A percentile compares a stretch with the other conserved stretches of the same genome.
These are phyloP conservation scores for Binderoboletus segoi DNA, from an alignment of 1,284 basidiomycete genomes.

Conservation along the genomic window DNA sequence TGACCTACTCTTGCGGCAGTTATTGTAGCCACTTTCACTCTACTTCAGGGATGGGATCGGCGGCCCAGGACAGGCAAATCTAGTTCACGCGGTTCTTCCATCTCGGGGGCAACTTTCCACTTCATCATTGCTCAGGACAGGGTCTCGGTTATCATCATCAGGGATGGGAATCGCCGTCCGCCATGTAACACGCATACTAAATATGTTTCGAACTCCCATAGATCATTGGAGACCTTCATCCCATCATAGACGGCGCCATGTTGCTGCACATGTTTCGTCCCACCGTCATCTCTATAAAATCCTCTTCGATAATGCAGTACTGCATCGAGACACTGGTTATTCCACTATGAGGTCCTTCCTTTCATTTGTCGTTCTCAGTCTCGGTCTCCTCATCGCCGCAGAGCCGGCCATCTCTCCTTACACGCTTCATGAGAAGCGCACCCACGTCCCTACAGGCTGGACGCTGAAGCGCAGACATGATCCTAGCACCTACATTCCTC, in stretches of 20 bases:
- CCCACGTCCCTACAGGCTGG: conserved; percentile 38
- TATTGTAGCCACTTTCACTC: not conserved
- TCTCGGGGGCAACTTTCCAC: not conserved
- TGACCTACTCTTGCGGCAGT: not conserved
- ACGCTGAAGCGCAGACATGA: conserved; percentile 30
- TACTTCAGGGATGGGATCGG: not conserved
- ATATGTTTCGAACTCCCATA: conserved; percentile 12
- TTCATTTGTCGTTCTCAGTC: conserved; percentile 16
- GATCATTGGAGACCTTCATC: not conserved
- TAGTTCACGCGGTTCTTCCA: not conserved
- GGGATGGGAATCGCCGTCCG: not conserved
- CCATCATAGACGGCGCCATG: conserved; percentile 15
- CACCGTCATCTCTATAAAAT: conserved; percentile 20
- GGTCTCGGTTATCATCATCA: no score
- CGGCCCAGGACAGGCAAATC: not conserved
- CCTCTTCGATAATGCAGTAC: not conserved
- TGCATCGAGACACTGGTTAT: not conserved
- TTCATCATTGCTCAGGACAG: not conserved
- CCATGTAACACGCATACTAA: not conserved
- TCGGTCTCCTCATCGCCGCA: conserved; percentile 20
- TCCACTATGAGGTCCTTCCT: conserved; percentile 20
- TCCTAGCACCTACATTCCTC: conserved; percentile 29
- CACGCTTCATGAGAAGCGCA: conserved; percentile 38
- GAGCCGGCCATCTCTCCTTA: conserved; percentile 17
- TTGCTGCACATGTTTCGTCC: conserved; percentile 8